Conservation (phyloP, 2,329 filamentous ascomycete genomes). For the Ophiostoma populinum region DNA sequence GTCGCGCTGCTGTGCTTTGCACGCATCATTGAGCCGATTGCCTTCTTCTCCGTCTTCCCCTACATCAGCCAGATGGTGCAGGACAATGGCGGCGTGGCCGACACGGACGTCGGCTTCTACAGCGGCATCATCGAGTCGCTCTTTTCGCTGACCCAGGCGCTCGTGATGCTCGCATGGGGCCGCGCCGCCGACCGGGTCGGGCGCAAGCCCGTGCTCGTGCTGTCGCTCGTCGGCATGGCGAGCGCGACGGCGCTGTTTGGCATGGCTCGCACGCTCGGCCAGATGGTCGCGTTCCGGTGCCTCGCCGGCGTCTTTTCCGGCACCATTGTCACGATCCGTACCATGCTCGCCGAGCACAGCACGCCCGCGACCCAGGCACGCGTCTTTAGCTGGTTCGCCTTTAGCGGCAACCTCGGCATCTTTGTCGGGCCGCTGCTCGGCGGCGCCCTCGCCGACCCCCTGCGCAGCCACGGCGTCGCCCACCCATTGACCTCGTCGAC, state of each 20-base stretch:
- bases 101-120: slow-evolving; percentile 64
- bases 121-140: slow-evolving; percentile 56
- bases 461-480: slow-evolving; percentile 33
- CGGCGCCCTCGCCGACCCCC: slow-evolving; percentile 51
- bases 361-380: slow-evolving; percentile 52
- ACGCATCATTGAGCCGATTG: slow-evolving; percentile 55
- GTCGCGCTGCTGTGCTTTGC: slow-evolving; percentile 58
- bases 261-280: slow-evolving; percentile 44
- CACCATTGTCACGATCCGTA: slow-evolving; percentile 54
- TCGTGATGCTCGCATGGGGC: slow-evolving; percentile 64
- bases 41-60: slow-evolving; percentile 72
- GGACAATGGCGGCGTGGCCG: slow-evolving; percentile 41
- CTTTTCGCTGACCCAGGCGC: slow-evolving; percentile 59
- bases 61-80: slow-evolving; percentile 66
- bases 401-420: slow-evolving; percentile 57
- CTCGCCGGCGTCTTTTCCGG: slow-evolving; percentile 58
- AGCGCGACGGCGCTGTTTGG: slow-evolving; percentile 50
- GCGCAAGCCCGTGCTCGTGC: slow-evolving; percentile 28
- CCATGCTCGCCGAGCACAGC: slow-evolving; percentile 61
- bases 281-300: slow-evolving; percentile 60
- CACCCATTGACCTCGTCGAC: neutral
- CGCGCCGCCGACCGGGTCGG: slow-evolving; percentile 39
- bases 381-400: slow-evolving; percentile 63
- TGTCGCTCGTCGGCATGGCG: slow-evolving; percentile 46
- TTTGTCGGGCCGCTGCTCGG: slow-evolving; percentile 55